phyloP scores from a whole-genome alignment of 1,139 yeast species.

The Yamadazyma sp. region DNA sequence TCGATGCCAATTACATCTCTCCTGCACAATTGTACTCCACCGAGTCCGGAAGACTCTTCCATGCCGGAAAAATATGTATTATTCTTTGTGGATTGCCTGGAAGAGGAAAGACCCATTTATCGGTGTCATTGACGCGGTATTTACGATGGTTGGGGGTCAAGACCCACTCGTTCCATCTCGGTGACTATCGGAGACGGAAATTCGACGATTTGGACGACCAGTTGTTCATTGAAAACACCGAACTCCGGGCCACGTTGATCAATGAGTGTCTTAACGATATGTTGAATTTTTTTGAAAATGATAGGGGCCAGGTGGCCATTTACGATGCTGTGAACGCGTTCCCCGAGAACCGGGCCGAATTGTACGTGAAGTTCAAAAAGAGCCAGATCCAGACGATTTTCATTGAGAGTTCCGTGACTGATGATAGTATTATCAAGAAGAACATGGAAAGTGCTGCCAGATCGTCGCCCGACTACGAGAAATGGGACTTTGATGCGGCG shows the following conservation, averaged over 20 bases:
- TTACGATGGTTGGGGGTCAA: constrained; percentile 94
- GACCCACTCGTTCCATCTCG: constrained; percentile 87
- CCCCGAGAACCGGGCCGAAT: constrained; percentile 60
- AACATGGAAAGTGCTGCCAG: constrained; percentile 82
- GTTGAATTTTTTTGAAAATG: constrained; percentile 64
- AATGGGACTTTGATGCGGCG: constrained; percentile 68
- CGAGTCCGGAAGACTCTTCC: constrained; percentile 85
- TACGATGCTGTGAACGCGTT: constrained; percentile 94
- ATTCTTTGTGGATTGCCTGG: constrained; percentile 95
- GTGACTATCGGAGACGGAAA: constrained; percentile 77
- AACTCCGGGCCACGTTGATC: constrained; percentile 58
- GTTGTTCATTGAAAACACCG: constrained; percentile 62
- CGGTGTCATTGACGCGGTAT: constrained; percentile 88
- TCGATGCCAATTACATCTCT: constrained; percentile 53
- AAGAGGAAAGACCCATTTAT: constrained; percentile 90
- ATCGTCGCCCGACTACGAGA: constrained; percentile 82
- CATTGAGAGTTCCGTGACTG: constrained; percentile 85
- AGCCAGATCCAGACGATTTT: constrained; percentile 75
- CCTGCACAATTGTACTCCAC: constrained; percentile 93
- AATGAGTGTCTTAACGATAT: constrained; percentile 71
- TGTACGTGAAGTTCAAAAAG: constrained; percentile 54
- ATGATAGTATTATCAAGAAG: constrained; percentile 63
- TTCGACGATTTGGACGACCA: constrained; percentile 59
- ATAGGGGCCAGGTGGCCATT: constrained; percentile 89
- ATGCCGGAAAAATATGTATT: constrained; percentile 91